These are phyloP conservation scores for Hemileia vastatrix DNA, from an alignment of 1,284 basidiomycete species.

Conservation along the genomic window DNA sequence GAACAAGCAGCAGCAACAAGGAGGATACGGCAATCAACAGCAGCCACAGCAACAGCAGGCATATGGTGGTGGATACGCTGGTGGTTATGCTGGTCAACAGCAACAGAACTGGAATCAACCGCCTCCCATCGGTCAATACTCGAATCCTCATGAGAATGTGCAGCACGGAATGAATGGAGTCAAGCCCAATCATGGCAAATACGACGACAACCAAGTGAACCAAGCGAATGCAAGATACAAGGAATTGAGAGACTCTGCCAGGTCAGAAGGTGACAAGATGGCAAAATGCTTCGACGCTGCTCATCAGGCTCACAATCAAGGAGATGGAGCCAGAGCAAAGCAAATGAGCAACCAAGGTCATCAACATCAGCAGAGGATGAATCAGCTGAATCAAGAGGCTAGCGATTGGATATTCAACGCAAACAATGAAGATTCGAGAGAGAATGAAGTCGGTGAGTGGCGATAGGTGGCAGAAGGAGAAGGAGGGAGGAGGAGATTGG, in stretches of 20 bases:
- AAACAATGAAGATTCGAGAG: too few species aligned
- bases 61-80: background rate
- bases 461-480: too few species aligned
- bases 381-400: constrained; percentile 70
- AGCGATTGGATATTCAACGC: constrained; percentile 85
- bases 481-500: too few species aligned
- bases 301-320: constrained; percentile 49
- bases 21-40: constrained; percentile 12
- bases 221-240: constrained; percentile 37
- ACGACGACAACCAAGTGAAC: constrained; percentile 36
- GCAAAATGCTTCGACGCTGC: constrained; percentile 50
- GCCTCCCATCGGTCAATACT: constrained; percentile 10
- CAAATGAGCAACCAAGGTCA: constrained; percentile 74
- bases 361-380: constrained; percentile 67
- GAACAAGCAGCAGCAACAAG: constrained; percentile 17
- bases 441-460: too few species aligned
- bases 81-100: constrained; percentile 24
- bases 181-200: constrained; percentile 25
- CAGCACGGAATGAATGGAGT: constrained; percentile 13
- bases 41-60: constrained; percentile 20
- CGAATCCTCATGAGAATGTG: constrained; percentile 7
- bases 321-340: constrained; percentile 72
- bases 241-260: too few species aligned
- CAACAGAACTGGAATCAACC: constrained; percentile 31
- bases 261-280: too few species aligned